Base-by-base conservation (phyloP, 805 yeast genomes). In the Candida cerambycidarum region DNA sequence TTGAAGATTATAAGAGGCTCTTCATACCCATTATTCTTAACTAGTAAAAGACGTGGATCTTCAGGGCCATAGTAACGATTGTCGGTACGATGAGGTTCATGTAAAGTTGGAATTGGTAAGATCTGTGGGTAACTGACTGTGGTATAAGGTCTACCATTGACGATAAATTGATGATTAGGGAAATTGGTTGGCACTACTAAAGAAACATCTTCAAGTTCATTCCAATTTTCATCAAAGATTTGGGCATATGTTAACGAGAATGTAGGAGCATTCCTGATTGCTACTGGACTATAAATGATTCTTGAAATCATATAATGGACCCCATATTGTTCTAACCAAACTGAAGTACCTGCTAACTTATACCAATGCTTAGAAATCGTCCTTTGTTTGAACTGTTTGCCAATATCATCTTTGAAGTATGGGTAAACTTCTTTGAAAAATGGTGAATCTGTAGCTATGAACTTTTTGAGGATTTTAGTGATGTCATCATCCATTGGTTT, bases 251-350 rank as follows among this genome's bases (percentile, higher is more conserved):
- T 48, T 29, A 74, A 59, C 9, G 76, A 69, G 19, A 67, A 55
- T 11, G 62, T 48, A 1, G 79, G 76, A 34, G 57, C 55, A 39
- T 55, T 61, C 45, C 66, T 60, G 5, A 48, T 46, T 2, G 54
- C 58, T 17, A 34, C 39, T 1, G 60, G 57, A 38, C 63, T 54
- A 52, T 73, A 76, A 15, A 67, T 54, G 15, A 75, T 52, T 43
- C 80, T 57, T 14, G 76, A 67, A 14, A 69, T 71, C 62, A 74
- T 63, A 47, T 73, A 56, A 55, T 76, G 79, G 13, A 74, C 68
- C 18, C 75, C 74, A 48, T 75, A 75, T 31, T 70, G 70, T 31
- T 69, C 71, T 23, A 78, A 54, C 80, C 80, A 78, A 12, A 76
- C 76, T 1, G 78, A 66, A 1, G 79, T 69, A 1, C 79, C 79